Conservation (phyloP, 2,329 filamentous ascomycete genomes). For the Pseudogymnoascus sp. region DNA sequence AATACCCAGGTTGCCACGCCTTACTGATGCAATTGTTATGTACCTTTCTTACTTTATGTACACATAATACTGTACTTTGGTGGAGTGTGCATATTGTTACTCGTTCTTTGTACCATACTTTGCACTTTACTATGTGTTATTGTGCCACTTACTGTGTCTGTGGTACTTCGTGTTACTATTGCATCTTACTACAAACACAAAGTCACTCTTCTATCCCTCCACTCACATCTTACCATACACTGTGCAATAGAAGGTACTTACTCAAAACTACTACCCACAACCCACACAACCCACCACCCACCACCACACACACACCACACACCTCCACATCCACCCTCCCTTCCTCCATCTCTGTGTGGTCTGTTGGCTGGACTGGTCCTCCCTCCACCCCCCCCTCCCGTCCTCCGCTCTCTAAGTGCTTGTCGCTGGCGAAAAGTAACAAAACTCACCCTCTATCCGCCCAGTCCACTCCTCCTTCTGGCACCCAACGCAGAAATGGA, state of each 20-base stretch:
- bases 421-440: not conserved
- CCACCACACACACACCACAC: not conserved
- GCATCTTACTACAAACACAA: not conserved
- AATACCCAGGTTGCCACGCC: not conserved
- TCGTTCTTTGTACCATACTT: not conserved
- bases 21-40: not conserved
- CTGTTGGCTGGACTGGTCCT: not conserved
- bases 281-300: too few species aligned
- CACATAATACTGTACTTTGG: not conserved
- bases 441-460: not conserved
- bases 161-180: not conserved
- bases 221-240: not conserved
- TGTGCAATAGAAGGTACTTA: not conserved
- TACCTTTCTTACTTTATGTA: not conserved
- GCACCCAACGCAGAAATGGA: constrained; percentile 2
- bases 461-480: not conserved
- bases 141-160: not conserved
- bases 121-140: not conserved
- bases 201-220: not conserved
- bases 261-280: too few species aligned
- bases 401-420: not conserved
- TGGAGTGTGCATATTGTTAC: not conserved
- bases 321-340: not conserved
- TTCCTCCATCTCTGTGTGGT: not conserved
- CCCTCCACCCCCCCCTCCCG: not conserved